Evolutionary conservation across 1,284 basidiomycete genomes (phyloP), one percentile per base, ranked within the genome.

Genomic region (Athelia sp.): DNA sequence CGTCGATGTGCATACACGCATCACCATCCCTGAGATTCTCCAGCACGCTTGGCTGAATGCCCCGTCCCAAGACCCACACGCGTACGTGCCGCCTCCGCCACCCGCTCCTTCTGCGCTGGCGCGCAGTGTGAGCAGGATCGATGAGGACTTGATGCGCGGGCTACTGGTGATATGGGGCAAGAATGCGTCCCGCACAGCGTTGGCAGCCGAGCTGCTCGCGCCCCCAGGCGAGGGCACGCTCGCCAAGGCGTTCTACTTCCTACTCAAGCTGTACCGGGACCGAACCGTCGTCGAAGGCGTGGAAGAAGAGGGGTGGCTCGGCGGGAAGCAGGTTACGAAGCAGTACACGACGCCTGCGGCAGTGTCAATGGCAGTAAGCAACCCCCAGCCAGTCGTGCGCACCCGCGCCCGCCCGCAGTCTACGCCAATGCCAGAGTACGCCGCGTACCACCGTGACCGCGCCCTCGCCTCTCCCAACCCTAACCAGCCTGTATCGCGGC

Each of bases 171-270:
- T 96, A 61, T 94, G 90, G 88, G 87, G 84, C 10, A 82, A 84
- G 31, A 79, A 88, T 48, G 74, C 79, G 2, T 68, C 76, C 23
- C 72, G 73, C 19, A 73, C 81, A 15, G 68, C 61, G n/a, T 84
- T 90, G 60, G 76, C 73, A 49, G 62, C 70, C 24, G 87, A 90
- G 57, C 71, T 90, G 2, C 76, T 87, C 54, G 78, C 81, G 31
- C 78, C 81, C 13, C 71, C 73, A 26, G 81, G 81, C 17, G 68
- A 79, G 63, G 90, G 81, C 52, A 85, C 84, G 3, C 84, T 93
- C 63, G 90, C 93, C 23, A 98, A 98, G 67, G 92, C 92, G 0
- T 94, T 97, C 67, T 97, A 96, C 63, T 93, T 91, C 65, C 75
- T 97, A 43, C 76, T 97, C 19, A 75, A 81, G 49, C 82, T 82